Base-by-base conservation (phyloP, 768 basidiomycete genomes). In the Cystofilobasidium macerans region DNA sequence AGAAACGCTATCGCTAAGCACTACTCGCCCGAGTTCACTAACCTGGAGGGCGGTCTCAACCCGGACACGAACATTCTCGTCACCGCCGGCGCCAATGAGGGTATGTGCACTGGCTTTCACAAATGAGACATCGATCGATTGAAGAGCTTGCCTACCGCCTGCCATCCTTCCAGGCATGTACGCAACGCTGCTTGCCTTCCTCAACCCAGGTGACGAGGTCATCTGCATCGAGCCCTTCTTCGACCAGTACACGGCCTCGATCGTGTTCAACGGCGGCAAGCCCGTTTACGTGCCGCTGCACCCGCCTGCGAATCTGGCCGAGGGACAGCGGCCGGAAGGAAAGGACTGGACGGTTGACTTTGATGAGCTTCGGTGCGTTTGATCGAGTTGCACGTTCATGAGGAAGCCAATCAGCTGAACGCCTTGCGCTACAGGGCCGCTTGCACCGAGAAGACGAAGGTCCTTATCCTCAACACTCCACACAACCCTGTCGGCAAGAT, bases 201-300 rank as follows among this genome's bases (percentile, higher is more conserved):
- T 95, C 43, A 86, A 97, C 69, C 81, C 83, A 42, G 94, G 87
- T 4, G 95, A 98, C 72, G 95, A 99, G 76, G 94, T 98, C 69
- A 94, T 99, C 76, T 86, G 97, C 83, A 93, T 98, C 73, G 95
- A 98, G 77, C 94, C 93, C 1, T 95, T 90, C 81, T 97, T 95
- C 73, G 93, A 97, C 73, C 93, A 97, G 75, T 75, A 73, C 67
- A 69, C 71, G 33, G 63, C 70, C 12, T 70, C 88, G 8, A 86
- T 94, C 61, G 87, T 86, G 33, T 95, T 97, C 83, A 92, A 94
- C 71, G 89, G 88, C 35, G 94, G 91, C 53, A 85, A 83, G 69
- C 91, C 93, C 16, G 86, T 97, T 56, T 97, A 89, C 73, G 91
- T 99, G 13, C 94, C 95, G 6, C 80, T 99, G 26, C 93, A 95